phyloP scores from a whole-genome alignment of 164 flowering plant genomes.

The Stephania yunnanensis region DNA sequence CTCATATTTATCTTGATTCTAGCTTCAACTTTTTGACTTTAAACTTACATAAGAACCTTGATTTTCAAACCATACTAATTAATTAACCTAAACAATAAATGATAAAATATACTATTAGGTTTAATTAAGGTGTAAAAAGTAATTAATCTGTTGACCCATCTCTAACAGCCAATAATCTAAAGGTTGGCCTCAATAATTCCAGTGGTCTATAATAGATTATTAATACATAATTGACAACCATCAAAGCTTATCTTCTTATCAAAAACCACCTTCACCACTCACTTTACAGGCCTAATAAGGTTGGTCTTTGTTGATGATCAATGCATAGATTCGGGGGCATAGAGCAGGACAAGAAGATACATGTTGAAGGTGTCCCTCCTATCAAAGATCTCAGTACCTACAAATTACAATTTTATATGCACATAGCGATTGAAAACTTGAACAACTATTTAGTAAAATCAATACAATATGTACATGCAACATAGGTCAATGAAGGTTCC shows the following conservation, averaged over 20 bases:
- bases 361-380: slow-evolving; percentile 25
- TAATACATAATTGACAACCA: not conserved
- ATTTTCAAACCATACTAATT: too few species aligned
- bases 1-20: too few species aligned
- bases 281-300: slow-evolving; percentile 17
- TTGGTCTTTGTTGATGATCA: slow-evolving; percentile 33
- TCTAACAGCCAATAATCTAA: not conserved
- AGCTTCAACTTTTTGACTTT: too few species aligned
- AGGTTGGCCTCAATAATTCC: slow-evolving; percentile 12
- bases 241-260: slow-evolving; percentile 22
- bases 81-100: not conserved
- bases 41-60: too few species aligned
- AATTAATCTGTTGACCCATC: not conserved
- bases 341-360: slow-evolving; percentile 48
- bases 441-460: not conserved
- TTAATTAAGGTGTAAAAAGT: not conserved
- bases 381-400: slow-evolving; percentile 24
- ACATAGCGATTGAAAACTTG: too few species aligned
- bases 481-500: slow-evolving; percentile 30
- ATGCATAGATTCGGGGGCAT: slow-evolving; percentile 29
- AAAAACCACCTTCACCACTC: slow-evolving; percentile 16
- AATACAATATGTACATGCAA: slow-evolving; percentile 16
- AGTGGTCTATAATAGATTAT: not conserved
- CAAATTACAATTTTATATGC: not conserved
- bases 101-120: not conserved